phyloP scores from a whole-genome alignment of 2,329 filamentous ascomycete genomes.

The Xylaria sp. region DNA sequence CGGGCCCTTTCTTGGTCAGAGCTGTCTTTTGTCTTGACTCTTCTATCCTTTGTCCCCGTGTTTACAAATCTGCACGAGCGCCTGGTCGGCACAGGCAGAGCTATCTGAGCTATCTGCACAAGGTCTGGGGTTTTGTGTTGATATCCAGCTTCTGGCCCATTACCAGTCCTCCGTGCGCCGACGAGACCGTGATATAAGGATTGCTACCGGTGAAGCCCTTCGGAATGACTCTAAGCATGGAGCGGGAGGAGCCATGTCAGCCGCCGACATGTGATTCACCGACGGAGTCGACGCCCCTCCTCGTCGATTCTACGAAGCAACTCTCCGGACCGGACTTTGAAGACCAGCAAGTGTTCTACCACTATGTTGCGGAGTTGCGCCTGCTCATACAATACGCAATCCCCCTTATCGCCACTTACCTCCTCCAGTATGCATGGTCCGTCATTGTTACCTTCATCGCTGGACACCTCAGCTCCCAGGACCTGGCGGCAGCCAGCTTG shows the following conservation, averaged over 20 bases:
- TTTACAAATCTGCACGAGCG: neutral
- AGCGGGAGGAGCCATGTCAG: neutral
- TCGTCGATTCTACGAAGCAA: constrained; percentile 16
- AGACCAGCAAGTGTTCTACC: constrained; percentile 5
- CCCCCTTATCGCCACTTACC: constrained; percentile 48
- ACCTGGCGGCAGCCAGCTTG: constrained; percentile 47
- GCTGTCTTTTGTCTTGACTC: neutral
- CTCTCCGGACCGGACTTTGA: neutral
- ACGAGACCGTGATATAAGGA: neutral
- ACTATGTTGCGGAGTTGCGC: constrained; percentile 26
- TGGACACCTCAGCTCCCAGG: constrained; percentile 47
- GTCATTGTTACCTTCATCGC: constrained; percentile 48
- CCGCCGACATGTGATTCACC: neutral
- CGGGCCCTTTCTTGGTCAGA: neutral
- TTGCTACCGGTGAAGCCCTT: neutral
- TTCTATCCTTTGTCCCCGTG: neutral
- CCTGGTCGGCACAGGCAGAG: neutral
- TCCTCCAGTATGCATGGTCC: constrained; percentile 49
- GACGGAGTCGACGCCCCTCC: constrained; percentile 22
- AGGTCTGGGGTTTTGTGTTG: neutral
- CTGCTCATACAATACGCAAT: constrained; percentile 37
- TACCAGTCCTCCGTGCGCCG: neutral
- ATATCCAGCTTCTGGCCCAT: neutral
- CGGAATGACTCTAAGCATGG: neutral
- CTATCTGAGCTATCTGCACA: neutral